A percentile compares a stretch with the other conserved stretches of the same genome.
phyloP scores from a whole-genome alignment of 2,329 filamentous ascomycete species.

The Alternaria sp. region DNA sequence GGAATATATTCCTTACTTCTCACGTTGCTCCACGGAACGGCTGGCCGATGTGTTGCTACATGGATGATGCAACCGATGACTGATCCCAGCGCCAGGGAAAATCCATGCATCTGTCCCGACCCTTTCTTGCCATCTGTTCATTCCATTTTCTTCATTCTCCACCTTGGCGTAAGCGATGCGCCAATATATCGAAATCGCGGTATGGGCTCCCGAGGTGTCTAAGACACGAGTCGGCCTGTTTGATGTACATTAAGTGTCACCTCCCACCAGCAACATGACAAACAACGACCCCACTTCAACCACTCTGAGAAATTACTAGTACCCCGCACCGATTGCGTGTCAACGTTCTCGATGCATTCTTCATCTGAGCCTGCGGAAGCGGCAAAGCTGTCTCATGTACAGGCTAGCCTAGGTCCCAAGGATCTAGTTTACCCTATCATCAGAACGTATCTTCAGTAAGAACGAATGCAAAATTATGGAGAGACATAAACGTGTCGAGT shows the following conservation, averaged over 20 bases:
- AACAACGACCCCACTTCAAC: not conserved
- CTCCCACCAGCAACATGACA: not conserved
- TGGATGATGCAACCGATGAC: not conserved
- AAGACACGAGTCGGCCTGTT: slow-evolving; percentile 4
- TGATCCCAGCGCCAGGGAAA: not conserved
- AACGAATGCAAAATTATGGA: not conserved
- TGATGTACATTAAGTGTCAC: slow-evolving; percentile 3
- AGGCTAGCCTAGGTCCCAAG: not conserved
- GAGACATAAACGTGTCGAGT: not conserved
- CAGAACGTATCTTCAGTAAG: not conserved
- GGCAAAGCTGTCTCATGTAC: not conserved
- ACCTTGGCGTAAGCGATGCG: not conserved
- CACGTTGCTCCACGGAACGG: not conserved
- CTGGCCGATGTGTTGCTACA: not conserved
- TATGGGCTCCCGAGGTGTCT: not conserved
- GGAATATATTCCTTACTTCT: not conserved
- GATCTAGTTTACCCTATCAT: not conserved
- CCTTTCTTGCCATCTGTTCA: not conserved
- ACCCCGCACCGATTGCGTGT: not conserved
- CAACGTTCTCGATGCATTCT: not conserved
- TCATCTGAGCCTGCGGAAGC: not conserved
- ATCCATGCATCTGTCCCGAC: not conserved
- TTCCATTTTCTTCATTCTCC: not conserved
- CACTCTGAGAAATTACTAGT: not conserved
- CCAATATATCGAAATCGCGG: not conserved